phyloP scores from a whole-genome alignment of 495 filamentous ascomycete genomes.

The Chaetomium fimeti region DNA sequence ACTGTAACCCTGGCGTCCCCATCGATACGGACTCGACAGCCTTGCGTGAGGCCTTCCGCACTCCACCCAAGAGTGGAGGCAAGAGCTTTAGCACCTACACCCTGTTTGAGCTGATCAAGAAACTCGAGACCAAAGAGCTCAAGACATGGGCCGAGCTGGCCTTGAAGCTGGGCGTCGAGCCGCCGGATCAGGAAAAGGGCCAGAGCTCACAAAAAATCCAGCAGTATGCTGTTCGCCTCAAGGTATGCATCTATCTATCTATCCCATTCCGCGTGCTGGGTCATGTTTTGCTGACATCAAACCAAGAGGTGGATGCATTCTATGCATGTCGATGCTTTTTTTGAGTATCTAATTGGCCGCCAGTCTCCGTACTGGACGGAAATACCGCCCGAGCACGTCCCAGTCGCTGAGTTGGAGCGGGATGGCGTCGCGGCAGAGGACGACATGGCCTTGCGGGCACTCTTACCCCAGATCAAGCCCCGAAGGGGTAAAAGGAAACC shows the following conservation, averaged over 20 bases:
- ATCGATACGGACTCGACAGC: slow-evolving; percentile 68
- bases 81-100: slow-evolving; percentile 84
- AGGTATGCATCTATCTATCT: slow-evolving; percentile 56
- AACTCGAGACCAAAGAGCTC: slow-evolving; percentile 81
- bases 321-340: slow-evolving; percentile 96
- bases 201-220: slow-evolving; percentile 97
- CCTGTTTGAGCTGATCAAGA: slow-evolving; percentile 79
- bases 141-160: slow-evolving; percentile 96
- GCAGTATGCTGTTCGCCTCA: slow-evolving; percentile 92
- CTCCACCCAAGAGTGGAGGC: slow-evolving; percentile 85
- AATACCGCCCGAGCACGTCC: slow-evolving; percentile 66
- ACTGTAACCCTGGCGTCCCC: slow-evolving; percentile 81
- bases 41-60: slow-evolving; percentile 75
- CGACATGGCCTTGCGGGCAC: slow-evolving; percentile 84
- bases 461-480: slow-evolving; percentile 86
- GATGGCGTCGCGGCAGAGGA: slow-evolving; percentile 90
- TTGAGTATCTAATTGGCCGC: slow-evolving; percentile 82
- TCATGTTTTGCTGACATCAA: background rate
- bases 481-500: slow-evolving; percentile 83
- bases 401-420: slow-evolving; percentile 59
- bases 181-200: slow-evolving; percentile 77
- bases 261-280: background rate
- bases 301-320: slow-evolving; percentile 92
- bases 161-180: slow-evolving; percentile 85
- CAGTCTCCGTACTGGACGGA: slow-evolving; percentile 81